phyloP scores from a whole-genome alignment of 2,329 filamentous ascomycete genomes.

The Sporothrix humicola region DNA sequence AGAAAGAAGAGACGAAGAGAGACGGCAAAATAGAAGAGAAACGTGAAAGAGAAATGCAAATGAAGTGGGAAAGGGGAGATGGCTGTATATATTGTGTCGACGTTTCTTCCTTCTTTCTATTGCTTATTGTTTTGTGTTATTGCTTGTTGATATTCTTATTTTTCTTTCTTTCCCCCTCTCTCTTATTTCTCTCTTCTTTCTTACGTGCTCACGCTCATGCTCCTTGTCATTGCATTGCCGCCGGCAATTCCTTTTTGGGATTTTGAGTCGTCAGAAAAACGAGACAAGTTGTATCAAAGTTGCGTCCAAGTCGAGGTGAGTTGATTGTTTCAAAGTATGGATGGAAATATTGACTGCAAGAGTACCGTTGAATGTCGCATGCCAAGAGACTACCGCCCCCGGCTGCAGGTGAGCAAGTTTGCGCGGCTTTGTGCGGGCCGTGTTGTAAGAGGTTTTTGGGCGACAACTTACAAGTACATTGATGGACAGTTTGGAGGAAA shows the following conservation, averaged over 20 bases:
- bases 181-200: neutral
- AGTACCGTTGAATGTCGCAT: neutral
- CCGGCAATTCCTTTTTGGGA: neutral
- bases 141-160: neutral
- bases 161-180: neutral
- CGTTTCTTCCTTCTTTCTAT: neutral
- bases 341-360: neutral
- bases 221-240: neutral
- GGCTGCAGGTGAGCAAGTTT: constrained; percentile 26
- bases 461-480: neutral
- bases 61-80: constrained; percentile 13
- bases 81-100: constrained; percentile 22
- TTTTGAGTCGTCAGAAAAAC: neutral
- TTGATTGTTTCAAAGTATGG: neutral
- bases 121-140: neutral
- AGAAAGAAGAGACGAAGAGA: neutral
- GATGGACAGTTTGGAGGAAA: neutral
- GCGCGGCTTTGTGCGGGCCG: constrained; percentile 31
- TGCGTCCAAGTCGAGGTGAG: too few species aligned
- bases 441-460: neutral
- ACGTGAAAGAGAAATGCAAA: neutral
- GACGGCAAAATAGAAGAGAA: neutral
- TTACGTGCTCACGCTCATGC: neutral
- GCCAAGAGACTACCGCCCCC: neutral
- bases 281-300: neutral